Percentiles rank a stretch among this genome's conserved stretches.
phyloP scores from a whole-genome alignment of 139 green algal species.

The Auxenochlorella pyrenoidosa region DNA sequence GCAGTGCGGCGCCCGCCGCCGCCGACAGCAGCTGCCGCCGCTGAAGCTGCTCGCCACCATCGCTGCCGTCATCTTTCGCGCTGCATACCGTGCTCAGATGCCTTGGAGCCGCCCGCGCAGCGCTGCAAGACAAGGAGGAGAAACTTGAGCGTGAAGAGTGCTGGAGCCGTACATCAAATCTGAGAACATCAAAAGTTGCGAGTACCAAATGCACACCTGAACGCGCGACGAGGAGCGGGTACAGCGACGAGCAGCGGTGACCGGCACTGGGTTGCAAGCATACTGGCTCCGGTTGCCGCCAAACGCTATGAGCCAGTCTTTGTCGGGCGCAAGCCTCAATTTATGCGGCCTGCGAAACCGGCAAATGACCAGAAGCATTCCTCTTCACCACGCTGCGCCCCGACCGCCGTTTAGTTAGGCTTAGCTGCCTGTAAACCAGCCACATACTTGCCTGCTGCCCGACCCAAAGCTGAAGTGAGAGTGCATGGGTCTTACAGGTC shows the following conservation, averaged over 20 bases:
- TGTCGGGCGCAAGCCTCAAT: no score
- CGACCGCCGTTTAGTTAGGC: no score
- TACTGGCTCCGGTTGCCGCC: not conserved
- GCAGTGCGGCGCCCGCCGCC: not conserved
- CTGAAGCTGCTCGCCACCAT: not conserved
- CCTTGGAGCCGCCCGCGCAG: not conserved
- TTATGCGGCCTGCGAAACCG: no score
- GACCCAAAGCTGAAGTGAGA: not conserved
- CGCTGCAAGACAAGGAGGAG: not conserved
- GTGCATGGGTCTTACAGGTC: no score
- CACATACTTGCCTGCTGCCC: no score
- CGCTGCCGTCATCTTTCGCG: not conserved
- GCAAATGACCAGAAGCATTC: no score
- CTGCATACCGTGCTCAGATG: not conserved
- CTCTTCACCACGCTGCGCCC: no score
- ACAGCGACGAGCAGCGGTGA: not conserved
- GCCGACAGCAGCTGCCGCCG: conserved; percentile 19
- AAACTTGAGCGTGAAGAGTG: no score
- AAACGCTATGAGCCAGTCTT: not conserved
- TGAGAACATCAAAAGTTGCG: not conserved
- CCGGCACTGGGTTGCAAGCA: not conserved
- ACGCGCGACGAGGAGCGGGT: not conserved
- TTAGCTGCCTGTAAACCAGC: no score
- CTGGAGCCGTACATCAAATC: no score
- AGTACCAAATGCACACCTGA: not conserved